Evolutionary conservation across 2,329 filamentous ascomycete species (phyloP), one percentile per base, ranked within the genome.

Genomic region (Botrytis fabae): DNA sequence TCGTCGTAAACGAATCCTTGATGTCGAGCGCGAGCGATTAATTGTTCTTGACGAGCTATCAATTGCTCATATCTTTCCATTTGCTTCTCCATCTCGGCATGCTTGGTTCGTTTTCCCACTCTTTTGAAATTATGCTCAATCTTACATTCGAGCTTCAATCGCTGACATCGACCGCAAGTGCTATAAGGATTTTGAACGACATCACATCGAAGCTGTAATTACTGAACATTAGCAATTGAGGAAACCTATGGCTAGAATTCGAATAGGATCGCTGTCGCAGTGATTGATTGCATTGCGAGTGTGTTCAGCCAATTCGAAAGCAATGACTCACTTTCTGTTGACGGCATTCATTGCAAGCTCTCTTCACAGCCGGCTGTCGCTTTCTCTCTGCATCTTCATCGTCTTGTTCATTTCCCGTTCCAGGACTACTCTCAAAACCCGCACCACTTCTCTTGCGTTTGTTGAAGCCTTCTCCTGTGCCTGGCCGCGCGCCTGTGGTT

Each of bases 111-210:
- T 85, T 96, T 96, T 75, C 93, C 92, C 28, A 95, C 86, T 78
- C 93, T 90, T 86, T 94, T 95, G 84, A 95, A 95, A 82, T 94
- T 94, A 79, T 92, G 93, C 82, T 95, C 92, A 82, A 96, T 95
- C 82, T 93, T 93, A 86, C 93, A 96, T 75, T 91, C 89, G 75
- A 95, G 90, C 82, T 92, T 93, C 80, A 95, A 88, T 78, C 93
- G 92, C 80, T 89, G 89, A 83, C 93, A 96, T 73, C 93, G 88
- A 71, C 90, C 90, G 84, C 93, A 96, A 78, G 89, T 89, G 78
- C 90, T 88, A 81, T 94, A 95, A 28, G 92, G 92, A 42, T 93
- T 92, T 83, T 94, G 92, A 78, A 93, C 86, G 77, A 95, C 93
- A 85, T 95, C 92, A 86, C 93, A 96, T 80, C 92, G 91, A 75